Base-by-base conservation (phyloP, 352 stramenopile genomes). In the Phytopythium ostracodes region DNA sequence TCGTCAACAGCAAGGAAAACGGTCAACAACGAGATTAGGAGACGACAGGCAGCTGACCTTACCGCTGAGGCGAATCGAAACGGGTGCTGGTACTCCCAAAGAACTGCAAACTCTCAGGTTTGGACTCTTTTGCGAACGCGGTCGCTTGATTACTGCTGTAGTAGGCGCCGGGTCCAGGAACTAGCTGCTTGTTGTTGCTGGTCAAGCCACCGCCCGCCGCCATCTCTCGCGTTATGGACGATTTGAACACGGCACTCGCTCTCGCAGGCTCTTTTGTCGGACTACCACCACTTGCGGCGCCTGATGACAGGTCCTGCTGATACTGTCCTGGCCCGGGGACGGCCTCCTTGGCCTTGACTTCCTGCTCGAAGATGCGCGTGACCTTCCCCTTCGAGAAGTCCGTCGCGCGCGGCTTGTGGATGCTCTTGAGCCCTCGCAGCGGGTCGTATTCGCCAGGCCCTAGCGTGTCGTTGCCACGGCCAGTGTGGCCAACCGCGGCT, bases 311-410 rank as follows among this genome's bases (percentile, higher is more conserved):
- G 15, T 35, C 35, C n/a, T 52, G 24, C 10, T 77, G 62, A 14
- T 93, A 93, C 27, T 89, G 76, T 0, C 84, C 84, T 54, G 84
- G 84, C 6, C 78, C 84, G 1, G 84, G 82, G 12, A 88, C 24
- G 0, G 77, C 72, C 12, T 77, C 77, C 60, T 81, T 81, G 14
- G 73, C 60, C 59, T 74, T 82, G 35, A 86, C 72, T 67, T 90
- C 80, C 36, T 81, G 67, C 52, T 92, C 82, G 14, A 90, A 76
- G 29, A 86, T 81, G 17, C 82, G 73, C 0, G 74, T 83, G 25
- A 83, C 65, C 67, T 84, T 87, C n/a, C 73, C 81, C 63, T 85
- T 88, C 0, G 81, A 88, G 51, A 93, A 93, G 33, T 91, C 83
- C 0, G 82, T 81, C n/a, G 77, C 68, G 2, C 81, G 75, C 0